Evolutionary conservation across 2,329 filamentous ascomycete species (phyloP), one percentile per base, ranked within the genome.

Genomic region (Trichoderma sp.): DNA sequence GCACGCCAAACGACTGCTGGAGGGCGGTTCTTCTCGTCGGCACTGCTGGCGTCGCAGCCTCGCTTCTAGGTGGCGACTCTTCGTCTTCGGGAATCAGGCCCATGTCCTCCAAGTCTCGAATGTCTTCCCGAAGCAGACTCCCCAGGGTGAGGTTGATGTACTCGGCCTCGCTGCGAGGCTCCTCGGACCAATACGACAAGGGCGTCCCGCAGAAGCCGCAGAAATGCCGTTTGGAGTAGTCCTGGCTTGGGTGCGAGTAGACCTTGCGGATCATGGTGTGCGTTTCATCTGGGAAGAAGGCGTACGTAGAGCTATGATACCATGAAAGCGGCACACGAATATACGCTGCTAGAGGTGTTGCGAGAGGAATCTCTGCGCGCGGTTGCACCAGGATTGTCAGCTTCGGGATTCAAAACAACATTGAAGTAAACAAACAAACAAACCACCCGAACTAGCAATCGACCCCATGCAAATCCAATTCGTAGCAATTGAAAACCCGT

Each of bases 161-260:
- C 8, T 94, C 90, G 13, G 91, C 91, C 79, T 96, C 93, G 66
- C 85, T 85, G 1, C 81, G 83, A 0, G 92, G 92, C 28, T 88
- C 82, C 80, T 97, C 94, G 61, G 90, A 91, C 94, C 94, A 97
- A 76, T 91, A 93, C 0, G 91, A 92, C 68, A 98, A 84, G 13
- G 93, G 92, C 0, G 94, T 97, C 67, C 95, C 95, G 80, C 95
- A 97, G 83, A 92, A 97, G 28, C 95, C 95, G 82, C 95, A 98
- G 81, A 98, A 98, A 75, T 94, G 88, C 64, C 93, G 90, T 79
- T 92, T 90, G 1, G 88, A 85, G 76, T 87, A 82, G 66, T 86
- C 85, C 67, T 88, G 87, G 75, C 85, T 82, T 3, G 84, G 85
- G 26, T 90, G 87, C 11, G 88, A 88, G 80, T 93, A 94, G 62